A percentile compares a stretch with the other conserved stretches of the same genome.
phyloP scores from a whole-genome alignment of 2,329 filamentous ascomycete species.

The Furcasterigmium sp. region DNA sequence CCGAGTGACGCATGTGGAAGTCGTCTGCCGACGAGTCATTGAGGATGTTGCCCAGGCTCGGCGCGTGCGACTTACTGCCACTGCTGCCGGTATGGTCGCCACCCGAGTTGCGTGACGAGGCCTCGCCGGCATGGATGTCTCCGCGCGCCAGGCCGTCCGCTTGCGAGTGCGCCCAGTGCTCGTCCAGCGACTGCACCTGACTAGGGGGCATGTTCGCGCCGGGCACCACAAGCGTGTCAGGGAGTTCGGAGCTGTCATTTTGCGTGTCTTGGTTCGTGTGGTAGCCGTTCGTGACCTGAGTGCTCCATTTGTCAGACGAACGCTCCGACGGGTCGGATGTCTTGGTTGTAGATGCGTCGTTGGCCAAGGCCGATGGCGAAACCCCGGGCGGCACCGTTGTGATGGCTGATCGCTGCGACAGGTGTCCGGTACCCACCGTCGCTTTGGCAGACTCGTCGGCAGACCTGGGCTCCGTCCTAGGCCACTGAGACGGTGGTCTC shows the following conservation, averaged over 20 bases:
- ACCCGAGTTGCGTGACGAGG: constrained; percentile 20
- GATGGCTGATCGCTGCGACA: constrained; percentile 60
- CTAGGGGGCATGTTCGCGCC: constrained; percentile 22
- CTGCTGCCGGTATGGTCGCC: constrained; percentile 14
- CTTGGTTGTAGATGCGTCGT: constrained; percentile 93
- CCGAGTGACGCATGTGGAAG: constrained; percentile 5
- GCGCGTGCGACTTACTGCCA: constrained; percentile 20
- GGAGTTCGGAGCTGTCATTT: constrained; percentile 35
- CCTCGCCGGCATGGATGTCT: constrained; percentile 21
- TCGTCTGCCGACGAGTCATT: constrained; percentile 34
- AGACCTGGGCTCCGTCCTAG: constrained; percentile 16
- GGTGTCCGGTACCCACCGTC: constrained; percentile 46
- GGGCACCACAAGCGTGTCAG: constrained; percentile 46
- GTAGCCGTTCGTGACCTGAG: constrained; percentile 66
- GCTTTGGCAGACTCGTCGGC: constrained; percentile 32
- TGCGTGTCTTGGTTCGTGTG: constrained; percentile 38
- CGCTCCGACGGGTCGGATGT: constrained; percentile 66
- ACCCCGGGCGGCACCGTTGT: constrained; percentile 53
- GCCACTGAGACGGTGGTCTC: constrained; percentile 38
- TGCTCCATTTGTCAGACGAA: constrained; percentile 62
- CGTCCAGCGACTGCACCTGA: constrained; percentile 41
- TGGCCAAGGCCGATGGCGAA: constrained; percentile 57
- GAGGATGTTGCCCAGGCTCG: constrained; percentile 32
- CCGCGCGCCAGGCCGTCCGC: constrained; percentile 43
- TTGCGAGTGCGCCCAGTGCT: constrained; percentile 55